phyloP scores from a whole-genome alignment of 495 filamentous ascomycete species.

The Lepraria neglecta region DNA sequence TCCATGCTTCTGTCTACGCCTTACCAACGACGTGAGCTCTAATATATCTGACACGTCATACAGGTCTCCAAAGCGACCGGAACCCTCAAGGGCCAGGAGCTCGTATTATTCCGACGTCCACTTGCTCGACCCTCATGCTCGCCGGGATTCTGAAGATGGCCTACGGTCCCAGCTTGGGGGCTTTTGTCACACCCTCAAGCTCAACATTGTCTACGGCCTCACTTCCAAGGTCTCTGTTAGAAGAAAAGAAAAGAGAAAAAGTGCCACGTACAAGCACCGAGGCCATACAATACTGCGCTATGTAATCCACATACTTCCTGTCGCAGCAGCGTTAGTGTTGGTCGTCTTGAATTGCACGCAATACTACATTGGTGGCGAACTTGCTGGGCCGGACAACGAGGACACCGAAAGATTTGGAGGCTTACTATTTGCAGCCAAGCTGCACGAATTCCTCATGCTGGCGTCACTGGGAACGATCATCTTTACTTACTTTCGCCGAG shows the following conservation, averaged over 20 bases:
- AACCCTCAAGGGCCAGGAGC: not conserved
- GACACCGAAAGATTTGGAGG: slow-evolving; percentile 13
- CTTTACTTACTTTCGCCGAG: slow-evolving; percentile 22
- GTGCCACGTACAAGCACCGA: no score
- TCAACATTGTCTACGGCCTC: not conserved
- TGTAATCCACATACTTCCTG: slow-evolving; percentile 6
- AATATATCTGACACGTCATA: not conserved
- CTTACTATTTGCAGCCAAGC: slow-evolving; percentile 29
- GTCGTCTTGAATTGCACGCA: slow-evolving; percentile 15
- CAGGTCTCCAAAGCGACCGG: slow-evolving; percentile 10
- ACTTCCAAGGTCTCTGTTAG: no score
- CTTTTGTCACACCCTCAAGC: not conserved
- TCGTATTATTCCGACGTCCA: slow-evolving; percentile 4
- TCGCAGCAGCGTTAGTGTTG: slow-evolving; percentile 1
- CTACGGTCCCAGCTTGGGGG: not conserved
- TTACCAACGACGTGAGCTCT: not conserved
- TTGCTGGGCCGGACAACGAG: not conserved
- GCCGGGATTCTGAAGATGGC: not conserved
- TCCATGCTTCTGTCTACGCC: not conserved
- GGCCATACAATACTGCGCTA: not conserved
- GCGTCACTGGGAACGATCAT: slow-evolving; percentile 26
- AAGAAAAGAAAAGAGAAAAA: no score
- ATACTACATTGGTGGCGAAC: slow-evolving; percentile 19
- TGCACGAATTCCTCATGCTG: slow-evolving; percentile 27
- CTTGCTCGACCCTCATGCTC: not conserved